Conservation (phyloP, 345 rosid species). For the Citrus sinensis region DNA sequence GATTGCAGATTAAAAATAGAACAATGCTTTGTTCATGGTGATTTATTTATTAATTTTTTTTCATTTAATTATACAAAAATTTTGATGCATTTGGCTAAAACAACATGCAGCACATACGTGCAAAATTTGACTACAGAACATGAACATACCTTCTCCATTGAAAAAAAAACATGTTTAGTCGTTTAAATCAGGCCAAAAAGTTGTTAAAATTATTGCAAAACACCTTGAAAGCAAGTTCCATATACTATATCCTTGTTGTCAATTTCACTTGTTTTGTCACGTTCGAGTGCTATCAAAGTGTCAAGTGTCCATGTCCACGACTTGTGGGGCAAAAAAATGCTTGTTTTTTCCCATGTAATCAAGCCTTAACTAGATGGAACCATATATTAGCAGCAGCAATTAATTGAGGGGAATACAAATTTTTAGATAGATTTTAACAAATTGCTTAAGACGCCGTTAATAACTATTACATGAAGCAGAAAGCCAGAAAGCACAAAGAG, state of each 20-base stretch:
- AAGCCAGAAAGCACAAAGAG: too few species aligned
- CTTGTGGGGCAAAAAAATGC: not conserved
- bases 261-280: constrained; percentile 14
- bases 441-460: too few species aligned
- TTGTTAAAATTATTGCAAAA: constrained; percentile 27
- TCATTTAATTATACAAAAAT: not conserved
- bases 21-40: not conserved
- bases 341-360: not conserved
- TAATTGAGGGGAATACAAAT: too few species aligned
- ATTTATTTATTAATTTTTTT: not conserved
- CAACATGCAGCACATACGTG: not conserved
- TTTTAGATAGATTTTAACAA: too few species aligned
- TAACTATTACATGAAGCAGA: too few species aligned
- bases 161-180: constrained; percentile 1
- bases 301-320: not conserved
- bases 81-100: constrained; percentile 8
- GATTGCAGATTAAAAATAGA: too few species aligned
- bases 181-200: constrained; percentile 23
- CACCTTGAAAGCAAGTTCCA: constrained; percentile 4
- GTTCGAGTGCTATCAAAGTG: constrained; percentile 6
- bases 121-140: constrained; percentile 13
- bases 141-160: constrained; percentile 18
- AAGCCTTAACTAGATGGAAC: too few species aligned
- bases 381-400: too few species aligned
- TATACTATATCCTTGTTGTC: constrained; percentile 6